Base-by-base conservation (phyloP, 306 rosid genomes). In the Vigna reflexopilosa region DNA sequence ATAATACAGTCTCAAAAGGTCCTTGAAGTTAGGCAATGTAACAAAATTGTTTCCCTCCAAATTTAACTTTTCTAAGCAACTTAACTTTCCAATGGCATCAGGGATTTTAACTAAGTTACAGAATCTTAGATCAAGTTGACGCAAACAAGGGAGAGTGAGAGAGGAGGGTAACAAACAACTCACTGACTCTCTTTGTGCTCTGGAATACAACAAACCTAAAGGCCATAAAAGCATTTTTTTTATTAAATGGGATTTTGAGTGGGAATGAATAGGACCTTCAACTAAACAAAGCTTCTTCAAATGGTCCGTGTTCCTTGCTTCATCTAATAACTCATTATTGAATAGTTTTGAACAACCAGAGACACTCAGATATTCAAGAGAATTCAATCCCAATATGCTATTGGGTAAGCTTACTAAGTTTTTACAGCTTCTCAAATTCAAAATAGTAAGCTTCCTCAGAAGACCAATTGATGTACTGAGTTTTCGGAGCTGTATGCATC, bases 321-420 rank as follows among this genome's bases (percentile, higher is more conserved):
- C 5, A 3, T 30, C 32, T 0, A 30, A 30, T 3, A 30, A 3
- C 5, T 30, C 32, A 30, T 3, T 40, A 14, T 32, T 36, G 2
- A 9, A 17, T 9, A 73, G 3, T 12, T 75, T 26, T 54, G 28
- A 72, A 44, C 73, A 80, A 0, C 40, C 40, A 0, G 0, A 0
- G 14, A 75, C 44, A 54, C 9, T 80, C 4, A 81, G 70, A 66
- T 13, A 11, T 22, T 30, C 45, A 20, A 80, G 70, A 22, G 76
- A 66, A 58, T 4, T 30, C 2, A 81, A 14, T 1, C 9, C 4
- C 1, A 55, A 47, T 20, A 81, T 34, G 47, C 2, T 47, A 3
- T 22, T 56, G 14, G 80, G 71, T 49, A 81, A 9, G 16, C 47
- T 55, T 20, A 10, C 13, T 13, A 80, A 28, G 32, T 17, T 56